Conservation (phyloP, 192 early-diverging fungal species). For the Oehlia diaphana region DNA sequence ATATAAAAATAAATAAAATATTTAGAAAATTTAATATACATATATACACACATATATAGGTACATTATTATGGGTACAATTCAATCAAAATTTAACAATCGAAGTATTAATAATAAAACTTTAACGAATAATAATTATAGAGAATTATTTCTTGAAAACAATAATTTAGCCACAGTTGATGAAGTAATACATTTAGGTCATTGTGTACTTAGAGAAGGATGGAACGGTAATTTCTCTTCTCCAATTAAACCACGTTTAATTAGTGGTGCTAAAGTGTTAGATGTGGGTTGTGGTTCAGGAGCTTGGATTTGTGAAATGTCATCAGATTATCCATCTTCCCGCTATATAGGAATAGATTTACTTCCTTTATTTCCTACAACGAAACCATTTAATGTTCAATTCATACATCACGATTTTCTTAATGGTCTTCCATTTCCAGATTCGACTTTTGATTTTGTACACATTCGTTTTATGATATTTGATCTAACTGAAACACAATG, state of each 20-base stretch:
- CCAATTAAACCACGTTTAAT: constrained; percentile 41
- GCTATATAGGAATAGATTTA: constrained; percentile 6
- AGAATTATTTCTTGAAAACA: not conserved
- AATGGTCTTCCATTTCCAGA: constrained; percentile 22
- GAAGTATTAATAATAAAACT: not conserved
- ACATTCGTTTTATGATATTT: not conserved
- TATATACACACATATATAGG: too few species aligned
- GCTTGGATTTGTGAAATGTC: constrained; percentile 1
- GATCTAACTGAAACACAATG: not conserved
- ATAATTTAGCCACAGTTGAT: not conserved
- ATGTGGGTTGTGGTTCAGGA: constrained; percentile 33
- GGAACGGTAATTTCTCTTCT: constrained; percentile 36
- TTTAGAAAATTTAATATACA: too few species aligned
- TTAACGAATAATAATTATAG: not conserved
- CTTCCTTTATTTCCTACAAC: not conserved
- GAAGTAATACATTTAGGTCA: not conserved
- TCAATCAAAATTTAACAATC: not conserved
- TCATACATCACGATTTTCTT: not conserved
- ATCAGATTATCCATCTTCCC: not conserved
- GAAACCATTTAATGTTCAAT: constrained; percentile 10
- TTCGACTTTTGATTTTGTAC: constrained; percentile 25
- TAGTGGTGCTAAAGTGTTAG: constrained; percentile 37
- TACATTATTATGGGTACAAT: not conserved
- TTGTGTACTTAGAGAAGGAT: constrained; percentile 3
- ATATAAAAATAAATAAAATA: too few species aligned